Percentiles rank a stretch among this genome's conserved stretches.
phyloP scores from a whole-genome alignment of 2,329 filamentous ascomycete species.

The Botryotinia globosa region DNA sequence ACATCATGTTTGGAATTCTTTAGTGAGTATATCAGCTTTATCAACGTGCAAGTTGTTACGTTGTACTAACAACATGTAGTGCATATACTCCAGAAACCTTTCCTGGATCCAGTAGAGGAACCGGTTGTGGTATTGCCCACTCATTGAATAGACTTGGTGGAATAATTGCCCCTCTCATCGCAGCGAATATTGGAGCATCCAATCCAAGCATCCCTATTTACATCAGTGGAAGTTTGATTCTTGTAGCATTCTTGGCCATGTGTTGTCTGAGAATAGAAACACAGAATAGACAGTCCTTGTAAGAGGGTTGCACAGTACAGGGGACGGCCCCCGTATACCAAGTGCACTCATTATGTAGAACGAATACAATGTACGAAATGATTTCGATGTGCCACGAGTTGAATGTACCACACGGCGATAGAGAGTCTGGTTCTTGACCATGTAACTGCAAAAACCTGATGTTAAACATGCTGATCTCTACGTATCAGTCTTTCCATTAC shows the following conservation, averaged over 20 bases:
- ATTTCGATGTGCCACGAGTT: background rate
- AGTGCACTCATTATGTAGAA: background rate
- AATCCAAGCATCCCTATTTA: conserved; percentile 57
- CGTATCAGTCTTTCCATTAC: background rate
- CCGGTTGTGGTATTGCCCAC: conserved; percentile 68
- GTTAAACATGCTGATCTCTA: background rate
- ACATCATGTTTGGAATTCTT: conserved; percentile 74
- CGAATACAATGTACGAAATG: background rate
- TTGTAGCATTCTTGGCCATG: conserved; percentile 59
- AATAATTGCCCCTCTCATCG: conserved; percentile 66
- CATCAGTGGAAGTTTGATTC: conserved; percentile 54
- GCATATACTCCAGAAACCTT: conserved; percentile 77
- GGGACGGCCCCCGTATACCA: background rate
- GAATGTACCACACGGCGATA: background rate
- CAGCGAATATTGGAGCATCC: conserved; percentile 45
- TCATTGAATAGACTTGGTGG: conserved; percentile 68
- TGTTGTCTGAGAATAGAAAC: conserved; percentile 63
- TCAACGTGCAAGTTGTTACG: background rate
- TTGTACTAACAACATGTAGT: conserved; percentile 21
- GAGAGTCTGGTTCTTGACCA: background rate
- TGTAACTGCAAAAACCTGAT: background rate
- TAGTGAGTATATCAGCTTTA: conserved; percentile 44
- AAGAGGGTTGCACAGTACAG: conserved; percentile 5
- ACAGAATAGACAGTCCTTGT: conserved; percentile 56
- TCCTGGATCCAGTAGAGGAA: conserved; percentile 67